phyloP scores from a whole-genome alignment of 2,329 filamentous ascomycete species.

The Colletotrichum lindemuthianum region DNA sequence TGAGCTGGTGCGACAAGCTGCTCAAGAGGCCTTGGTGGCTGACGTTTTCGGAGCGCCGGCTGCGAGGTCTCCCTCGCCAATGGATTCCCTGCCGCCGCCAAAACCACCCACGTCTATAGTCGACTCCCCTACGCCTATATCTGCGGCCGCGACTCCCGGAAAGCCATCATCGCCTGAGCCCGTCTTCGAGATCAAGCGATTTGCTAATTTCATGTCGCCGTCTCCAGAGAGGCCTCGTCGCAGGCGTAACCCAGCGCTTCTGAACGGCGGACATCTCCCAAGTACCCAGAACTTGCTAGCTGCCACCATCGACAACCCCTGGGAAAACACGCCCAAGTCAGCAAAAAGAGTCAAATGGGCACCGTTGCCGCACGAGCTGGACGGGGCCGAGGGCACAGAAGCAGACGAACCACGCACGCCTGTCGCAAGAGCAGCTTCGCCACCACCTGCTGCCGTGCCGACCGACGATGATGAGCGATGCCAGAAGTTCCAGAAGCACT shows the following conservation, averaged over 20 bases:
- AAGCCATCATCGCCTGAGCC: constrained; percentile 56
- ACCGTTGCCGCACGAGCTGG: constrained; percentile 43
- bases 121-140: constrained; percentile 24
- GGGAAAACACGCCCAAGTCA: constrained; percentile 39
- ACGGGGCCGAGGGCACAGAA: constrained; percentile 37
- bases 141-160: constrained; percentile 38
- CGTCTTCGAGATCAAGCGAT: constrained; percentile 60
- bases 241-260: constrained; percentile 36
- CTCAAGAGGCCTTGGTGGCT: constrained; percentile 13
- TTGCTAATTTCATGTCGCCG: constrained; percentile 62
- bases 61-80: constrained; percentile 11
- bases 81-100: neutral
- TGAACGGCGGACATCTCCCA: constrained; percentile 41
- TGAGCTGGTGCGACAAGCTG: constrained; percentile 22
- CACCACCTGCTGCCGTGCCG: constrained; percentile 54
- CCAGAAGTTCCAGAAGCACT: constrained; percentile 58
- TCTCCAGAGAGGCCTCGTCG: constrained; percentile 52
- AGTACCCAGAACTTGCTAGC: constrained; percentile 48
- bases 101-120: neutral
- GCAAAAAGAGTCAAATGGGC: constrained; percentile 51
- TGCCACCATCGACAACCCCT: constrained; percentile 49
- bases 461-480: constrained; percentile 52
- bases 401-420: constrained; percentile 27
- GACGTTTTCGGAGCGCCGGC: neutral
- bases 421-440: constrained; percentile 44